Conservation (phyloP, 345 rosid species). For the Streptanthus diversifolius region DNA sequence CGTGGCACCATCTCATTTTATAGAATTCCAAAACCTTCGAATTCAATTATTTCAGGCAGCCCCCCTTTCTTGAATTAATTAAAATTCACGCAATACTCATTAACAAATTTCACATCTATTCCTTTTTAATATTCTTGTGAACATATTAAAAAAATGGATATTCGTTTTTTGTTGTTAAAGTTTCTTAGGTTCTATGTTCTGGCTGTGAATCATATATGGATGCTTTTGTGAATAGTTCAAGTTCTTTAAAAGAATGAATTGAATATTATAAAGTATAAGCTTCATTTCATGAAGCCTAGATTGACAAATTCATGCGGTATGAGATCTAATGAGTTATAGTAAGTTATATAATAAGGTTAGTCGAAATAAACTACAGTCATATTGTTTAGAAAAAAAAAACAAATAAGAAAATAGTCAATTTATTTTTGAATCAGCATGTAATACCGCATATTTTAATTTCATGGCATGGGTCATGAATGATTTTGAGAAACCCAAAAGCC, state of each 20-base stretch:
- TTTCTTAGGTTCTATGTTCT: slow-evolving; percentile 29
- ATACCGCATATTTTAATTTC: neutral
- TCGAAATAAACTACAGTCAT: neutral
- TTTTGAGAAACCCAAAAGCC: slow-evolving; percentile 30
- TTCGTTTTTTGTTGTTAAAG: neutral
- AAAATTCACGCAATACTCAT: slow-evolving; percentile 6
- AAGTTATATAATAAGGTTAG: neutral
- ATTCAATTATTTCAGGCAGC: slow-evolving; percentile 21
- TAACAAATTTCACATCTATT: neutral
- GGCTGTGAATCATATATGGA: slow-evolving; percentile 23
- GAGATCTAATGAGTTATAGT: slow-evolving; percentile 10
- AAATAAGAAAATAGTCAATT: neutral
- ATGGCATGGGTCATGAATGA: slow-evolving; percentile 29
- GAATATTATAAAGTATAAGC: neutral
- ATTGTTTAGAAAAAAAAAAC: neutral
- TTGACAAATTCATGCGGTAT: slow-evolving; percentile 12
- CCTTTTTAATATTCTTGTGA: slow-evolving; percentile 10
- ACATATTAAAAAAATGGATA: neutral
- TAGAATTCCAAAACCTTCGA: slow-evolving; percentile 24
- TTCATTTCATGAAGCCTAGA: neutral
- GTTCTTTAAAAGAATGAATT: neutral
- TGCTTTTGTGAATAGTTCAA: slow-evolving; percentile 10
- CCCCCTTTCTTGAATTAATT: slow-evolving; percentile 12
- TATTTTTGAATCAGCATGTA: neutral
- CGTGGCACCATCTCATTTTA: slow-evolving; percentile 25